Evolutionary conservation across 2,329 filamentous ascomycete genomes (phyloP).

Genomic region (Amphichorda felina): DNA sequence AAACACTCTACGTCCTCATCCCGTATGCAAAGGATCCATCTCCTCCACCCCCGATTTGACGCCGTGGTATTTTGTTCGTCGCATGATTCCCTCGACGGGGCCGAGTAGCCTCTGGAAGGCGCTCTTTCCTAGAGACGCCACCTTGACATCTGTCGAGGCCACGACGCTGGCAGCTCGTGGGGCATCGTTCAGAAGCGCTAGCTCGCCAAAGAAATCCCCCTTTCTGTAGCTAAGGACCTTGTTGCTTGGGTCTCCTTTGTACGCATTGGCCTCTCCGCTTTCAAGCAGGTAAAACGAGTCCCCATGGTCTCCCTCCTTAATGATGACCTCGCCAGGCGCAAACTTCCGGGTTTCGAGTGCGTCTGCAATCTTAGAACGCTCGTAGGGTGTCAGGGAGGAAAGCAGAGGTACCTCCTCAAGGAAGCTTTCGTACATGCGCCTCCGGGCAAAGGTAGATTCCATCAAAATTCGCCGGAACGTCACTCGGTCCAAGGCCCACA

Average conservation of each 20-base stretch:
- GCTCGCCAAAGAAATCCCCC: constrained; percentile 94
- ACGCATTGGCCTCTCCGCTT: constrained; percentile 74
- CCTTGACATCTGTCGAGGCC: constrained; percentile 78
- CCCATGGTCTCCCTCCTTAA: constrained; percentile 82
- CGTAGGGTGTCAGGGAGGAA: constrained; percentile 73
- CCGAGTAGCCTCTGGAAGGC: constrained; percentile 90
- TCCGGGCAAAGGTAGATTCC: constrained; percentile 92
- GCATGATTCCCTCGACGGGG: constrained; percentile 89
- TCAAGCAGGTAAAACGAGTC: constrained; percentile 89
- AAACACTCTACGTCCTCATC: constrained; percentile 6
- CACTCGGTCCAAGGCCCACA: constrained; percentile 91
- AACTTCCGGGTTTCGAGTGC: constrained; percentile 87
- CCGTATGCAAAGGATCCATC: constrained; percentile 50
- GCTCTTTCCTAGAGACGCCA: constrained; percentile 82
- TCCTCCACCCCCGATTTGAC: constrained; percentile 52
- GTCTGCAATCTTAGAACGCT: constrained; percentile 95
- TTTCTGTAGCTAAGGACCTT: constrained; percentile 75
- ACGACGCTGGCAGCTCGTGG: constrained; percentile 85
- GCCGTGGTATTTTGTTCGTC: constrained; percentile 56
- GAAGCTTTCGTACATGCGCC: constrained; percentile 95
- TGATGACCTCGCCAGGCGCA: constrained; percentile 68
- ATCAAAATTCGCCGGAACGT: constrained; percentile 97
- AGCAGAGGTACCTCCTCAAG: constrained; percentile 87
- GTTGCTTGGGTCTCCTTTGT: constrained; percentile 59
- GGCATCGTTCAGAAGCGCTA: constrained; percentile 86